These are phyloP conservation scores for Phialophora tarda DNA, from an alignment of 2,329 filamentous ascomycete genomes.

Conservation along the genomic window DNA sequence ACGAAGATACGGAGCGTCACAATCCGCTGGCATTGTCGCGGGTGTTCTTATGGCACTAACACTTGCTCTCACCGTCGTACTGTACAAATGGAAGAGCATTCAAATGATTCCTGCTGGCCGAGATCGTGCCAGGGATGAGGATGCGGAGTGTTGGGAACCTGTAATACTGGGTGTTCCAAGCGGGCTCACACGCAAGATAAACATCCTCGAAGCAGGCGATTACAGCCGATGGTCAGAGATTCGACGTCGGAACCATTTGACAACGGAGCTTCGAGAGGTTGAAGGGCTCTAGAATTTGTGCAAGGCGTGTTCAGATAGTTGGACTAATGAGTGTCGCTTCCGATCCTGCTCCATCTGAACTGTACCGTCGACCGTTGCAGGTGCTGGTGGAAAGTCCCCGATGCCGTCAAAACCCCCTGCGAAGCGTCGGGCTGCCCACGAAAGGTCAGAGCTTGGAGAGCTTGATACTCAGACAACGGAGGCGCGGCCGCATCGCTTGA, in stretches of 20 bases:
- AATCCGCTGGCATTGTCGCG: constrained; percentile 71
- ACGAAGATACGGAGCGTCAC: constrained; percentile 68
- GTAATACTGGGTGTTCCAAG: constrained; percentile 74
- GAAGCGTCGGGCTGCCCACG: too few species aligned
- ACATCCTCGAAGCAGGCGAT: constrained; percentile 70
- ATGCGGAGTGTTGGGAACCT: constrained; percentile 61
- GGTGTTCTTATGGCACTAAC: constrained; percentile 70
- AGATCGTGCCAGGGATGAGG: constrained; percentile 8
- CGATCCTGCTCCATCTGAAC: background rate
- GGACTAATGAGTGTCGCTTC: background rate
- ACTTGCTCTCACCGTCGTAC: constrained; percentile 64
- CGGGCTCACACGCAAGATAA: constrained; percentile 71
- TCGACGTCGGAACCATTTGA: constrained; percentile 62
- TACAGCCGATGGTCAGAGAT: constrained; percentile 77
- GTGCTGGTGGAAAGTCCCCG: background rate
- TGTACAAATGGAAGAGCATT: constrained; percentile 69
- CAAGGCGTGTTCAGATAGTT: background rate
- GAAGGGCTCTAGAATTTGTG: background rate
- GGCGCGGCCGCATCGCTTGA: background rate
- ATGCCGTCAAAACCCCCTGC: too few species aligned
- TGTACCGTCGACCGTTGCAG: background rate
- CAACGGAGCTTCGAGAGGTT: constrained; percentile 3
- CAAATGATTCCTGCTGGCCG: constrained; percentile 66
- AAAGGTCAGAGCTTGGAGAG: too few species aligned
- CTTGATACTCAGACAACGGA: background rate